Evolutionary conservation across 2,329 filamentous ascomycete genomes (phyloP), one percentile per base, ranked within the genome.

Genomic region (Cladophialophora carrionii): DNA sequence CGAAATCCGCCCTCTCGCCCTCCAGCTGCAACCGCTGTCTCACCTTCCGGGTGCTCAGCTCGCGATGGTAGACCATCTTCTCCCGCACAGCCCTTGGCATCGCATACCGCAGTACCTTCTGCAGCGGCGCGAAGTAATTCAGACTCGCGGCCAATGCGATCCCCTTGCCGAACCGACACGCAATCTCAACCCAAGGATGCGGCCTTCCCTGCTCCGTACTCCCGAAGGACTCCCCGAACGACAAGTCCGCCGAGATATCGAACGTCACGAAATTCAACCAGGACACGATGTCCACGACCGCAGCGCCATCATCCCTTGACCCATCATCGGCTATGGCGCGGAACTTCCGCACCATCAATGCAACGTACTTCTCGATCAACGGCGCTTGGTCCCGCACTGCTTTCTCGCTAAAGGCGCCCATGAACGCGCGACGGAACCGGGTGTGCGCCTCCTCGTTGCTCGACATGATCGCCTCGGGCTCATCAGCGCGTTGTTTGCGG

Each of bases 381-480:
- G 57, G 41, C 24, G 51, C 31, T 34, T 61, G 41, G 17, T 62
- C 51, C 46, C 37, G 57, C 5, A 62, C 34, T 20, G 57, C 52
- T 56, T 74, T 75, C 48, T 81, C 79, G 0, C 78, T 79, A 65
- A 82, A 82, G 0, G 76, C 78, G 57, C 76, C 74, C 0, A 74
- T 72, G 7, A 82, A 63, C 0, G 76, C 68, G 0, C 73, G 69
- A 29, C 78, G 74, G 32, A 71, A 68, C 5, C 71, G 64, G 10
- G 68, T 59, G 61, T 77, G 75, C 2, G 72, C 64, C 8, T 65
- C 66, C 37, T 69, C 68, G 34, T 71, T 62, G 46, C 59, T 12
- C 26, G 56, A 56, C 62, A 60, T 60, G 29, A 60, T 54, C 37
- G 24, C 48, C 6, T 37, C 34, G 24, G 56, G 56, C 20, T 59